Conservation (phyloP, 768 basidiomycete species). For the Tylopilus plumbeoviolaceoides region DNA sequence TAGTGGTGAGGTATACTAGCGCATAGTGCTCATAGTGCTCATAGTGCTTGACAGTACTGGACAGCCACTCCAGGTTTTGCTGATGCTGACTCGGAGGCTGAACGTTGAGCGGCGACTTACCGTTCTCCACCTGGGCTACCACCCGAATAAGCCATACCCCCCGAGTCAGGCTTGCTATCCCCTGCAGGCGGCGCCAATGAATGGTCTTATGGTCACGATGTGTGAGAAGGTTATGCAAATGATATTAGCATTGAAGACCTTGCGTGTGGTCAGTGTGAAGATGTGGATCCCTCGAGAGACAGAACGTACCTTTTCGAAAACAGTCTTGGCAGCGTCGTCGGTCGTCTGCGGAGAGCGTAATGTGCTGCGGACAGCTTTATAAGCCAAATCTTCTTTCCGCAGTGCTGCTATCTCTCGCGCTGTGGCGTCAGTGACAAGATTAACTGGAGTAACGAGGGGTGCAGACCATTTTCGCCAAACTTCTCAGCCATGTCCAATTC, state of each 20-base stretch:
- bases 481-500: slow-evolving; percentile 92
- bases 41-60: too few relatives aligned
- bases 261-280: neutral
- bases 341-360: slow-evolving; percentile 43
- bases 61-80: too few relatives aligned
- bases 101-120: too few relatives aligned
- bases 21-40: too few relatives aligned
- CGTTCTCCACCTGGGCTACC: too few relatives aligned
- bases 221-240: too few relatives aligned
- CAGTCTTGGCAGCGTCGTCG: slow-evolving; percentile 59
- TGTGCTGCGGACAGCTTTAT: slow-evolving; percentile 72
- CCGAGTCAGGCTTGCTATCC: too few relatives aligned
- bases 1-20: too few relatives aligned
- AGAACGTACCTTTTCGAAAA: slow-evolving; percentile 75
- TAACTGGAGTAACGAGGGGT: slow-evolving; percentile 10
- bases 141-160: too few relatives aligned
- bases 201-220: too few relatives aligned
- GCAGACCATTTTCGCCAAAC: slow-evolving; percentile 85
- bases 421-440: slow-evolving; percentile 28
- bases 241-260: slow-evolving; percentile 93
- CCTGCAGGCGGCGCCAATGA: too few relatives aligned
- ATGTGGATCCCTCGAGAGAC: neutral
- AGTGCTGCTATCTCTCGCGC: slow-evolving; percentile 88
- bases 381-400: slow-evolving; percentile 85
- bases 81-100: too few relatives aligned